Conservation (phyloP, 495 filamentous ascomycete genomes). For the Xylaria sp. region DNA sequence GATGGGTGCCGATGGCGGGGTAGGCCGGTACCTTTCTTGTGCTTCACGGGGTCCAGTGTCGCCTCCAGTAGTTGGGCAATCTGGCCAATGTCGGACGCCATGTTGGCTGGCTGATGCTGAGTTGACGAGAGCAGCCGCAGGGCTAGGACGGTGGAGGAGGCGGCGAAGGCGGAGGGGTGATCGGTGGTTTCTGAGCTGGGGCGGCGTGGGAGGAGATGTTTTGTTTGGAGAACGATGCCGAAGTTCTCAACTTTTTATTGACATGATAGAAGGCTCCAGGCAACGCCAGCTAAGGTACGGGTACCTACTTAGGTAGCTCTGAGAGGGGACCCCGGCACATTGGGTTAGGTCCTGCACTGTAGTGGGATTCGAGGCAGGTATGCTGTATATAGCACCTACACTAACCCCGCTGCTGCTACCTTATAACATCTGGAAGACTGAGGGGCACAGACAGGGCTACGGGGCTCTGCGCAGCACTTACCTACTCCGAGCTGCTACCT, state of each 20-base stretch:
- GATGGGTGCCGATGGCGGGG: slow-evolving; percentile 19
- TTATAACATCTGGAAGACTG: neutral
- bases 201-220: neutral
- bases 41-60: slow-evolving; percentile 82
- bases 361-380: neutral
- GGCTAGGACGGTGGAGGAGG: neutral
- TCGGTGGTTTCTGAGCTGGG: slow-evolving; percentile 8
- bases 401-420: slow-evolving; percentile 22
- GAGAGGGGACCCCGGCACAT: neutral
- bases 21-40: slow-evolving; percentile 79
- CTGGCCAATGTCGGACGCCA: slow-evolving; percentile 76
- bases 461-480: too few relatives aligned
- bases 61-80: slow-evolving; percentile 82
- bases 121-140: neutral
- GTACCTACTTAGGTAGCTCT: too few relatives aligned
- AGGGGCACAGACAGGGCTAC: slow-evolving; percentile 3
- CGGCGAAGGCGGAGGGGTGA: neutral
- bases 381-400: neutral
- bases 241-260: slow-evolving; percentile 28
- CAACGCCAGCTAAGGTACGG: slow-evolving; percentile 26
- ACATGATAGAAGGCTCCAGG: slow-evolving; percentile 26
- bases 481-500: too few relatives aligned
- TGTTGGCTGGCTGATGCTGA: slow-evolving; percentile 51
- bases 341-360: neutral
- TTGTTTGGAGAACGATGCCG: slow-evolving; percentile 23